phyloP scores from a whole-genome alignment of 768 basidiomycete genomes.

The Crassisporium funariophilum region DNA sequence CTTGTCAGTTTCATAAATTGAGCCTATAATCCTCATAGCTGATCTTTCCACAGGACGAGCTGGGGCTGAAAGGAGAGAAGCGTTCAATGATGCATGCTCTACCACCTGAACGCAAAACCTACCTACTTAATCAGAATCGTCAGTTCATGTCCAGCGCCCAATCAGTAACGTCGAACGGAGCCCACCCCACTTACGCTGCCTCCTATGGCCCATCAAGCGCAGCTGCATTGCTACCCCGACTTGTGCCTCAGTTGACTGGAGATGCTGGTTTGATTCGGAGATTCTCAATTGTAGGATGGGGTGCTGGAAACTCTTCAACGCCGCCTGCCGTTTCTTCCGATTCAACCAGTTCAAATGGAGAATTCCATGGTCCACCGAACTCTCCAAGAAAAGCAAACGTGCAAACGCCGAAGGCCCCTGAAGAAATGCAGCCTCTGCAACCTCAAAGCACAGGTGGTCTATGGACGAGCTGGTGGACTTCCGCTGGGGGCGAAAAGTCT shows the following conservation, averaged over 20 bases:
- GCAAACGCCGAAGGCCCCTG: constrained; percentile 32
- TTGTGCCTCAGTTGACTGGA: constrained; percentile 78
- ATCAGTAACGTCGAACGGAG: constrained; percentile 26
- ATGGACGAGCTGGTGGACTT: constrained; percentile 77
- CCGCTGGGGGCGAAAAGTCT: constrained; percentile 58
- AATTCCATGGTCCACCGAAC: constrained; percentile 29
- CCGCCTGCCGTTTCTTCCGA: constrained; percentile 35
- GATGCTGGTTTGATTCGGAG: constrained; percentile 68
- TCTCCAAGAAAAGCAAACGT: constrained; percentile 27
- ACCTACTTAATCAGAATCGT: constrained; percentile 61
- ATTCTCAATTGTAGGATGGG: constrained; percentile 68
- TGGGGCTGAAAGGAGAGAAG: constrained; percentile 73
- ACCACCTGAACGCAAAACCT: constrained; percentile 62
- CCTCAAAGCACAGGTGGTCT: constrained; percentile 76
- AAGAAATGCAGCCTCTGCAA: constrained; percentile 44
- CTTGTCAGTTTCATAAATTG: constrained; percentile 49
- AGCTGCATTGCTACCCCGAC: constrained; percentile 57
- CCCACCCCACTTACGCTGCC: constrained; percentile 42
- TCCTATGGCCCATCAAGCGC: constrained; percentile 66
- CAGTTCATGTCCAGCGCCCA: constrained; percentile 36
- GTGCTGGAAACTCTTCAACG: constrained; percentile 42
- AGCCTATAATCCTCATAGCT: background rate
- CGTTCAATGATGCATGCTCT: constrained; percentile 65
- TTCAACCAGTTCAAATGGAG: constrained; percentile 38
- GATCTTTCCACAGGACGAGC: constrained; percentile 54